Evolutionary conservation across 176 grass and related monocot genomes (phyloP), one percentile per base, ranked within the genome.

Genomic region (Ensete glaucum): DNA sequence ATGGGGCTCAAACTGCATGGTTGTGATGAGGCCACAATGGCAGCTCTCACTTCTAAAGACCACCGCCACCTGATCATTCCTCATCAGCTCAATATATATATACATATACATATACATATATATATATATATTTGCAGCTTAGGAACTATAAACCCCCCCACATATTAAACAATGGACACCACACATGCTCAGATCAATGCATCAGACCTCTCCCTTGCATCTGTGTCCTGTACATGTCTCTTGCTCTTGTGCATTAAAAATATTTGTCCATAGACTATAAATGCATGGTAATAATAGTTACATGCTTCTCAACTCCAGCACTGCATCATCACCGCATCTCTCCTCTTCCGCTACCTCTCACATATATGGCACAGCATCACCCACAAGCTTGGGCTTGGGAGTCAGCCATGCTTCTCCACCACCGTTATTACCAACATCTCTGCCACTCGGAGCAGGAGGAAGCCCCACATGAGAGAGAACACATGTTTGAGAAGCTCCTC

Each of bases 401-500:
- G 52, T 52, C 21, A 54, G 12, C 71, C n/a, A 55, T 73, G 71
- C 23, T 7, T 20, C 71, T 50, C 3, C 52, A 26, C 21, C 71
- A 73, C 17, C 51, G 34, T 26, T 26, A 43, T 13, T 25, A 68
- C 15, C 68, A 50, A 1, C 29, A 73, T 8, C 9, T 24, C 51
- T 27, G 29, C 71, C 52, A 73, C 1, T n/a, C 13, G 19, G 20
- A 24, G 19, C 22, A 22, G 20, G 70, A 52, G 12, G 21, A 21
- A 73, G 50, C 27, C 14, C 51, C 14, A 11, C 17, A 34, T 48
- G 86, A 68, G 78, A 62, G 77, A 83, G 81, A 93, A 74, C 87
- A 81, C 62, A 80, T 93, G 70, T 93, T 93, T 34, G 87, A 85
- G 80, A 93, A 93, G 85, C 66, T 83, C 2, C 75, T 93, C 11